phyloP scores from a whole-genome alignment of 129 eudicot genomes.

The Smallanthus sonchifolius region DNA sequence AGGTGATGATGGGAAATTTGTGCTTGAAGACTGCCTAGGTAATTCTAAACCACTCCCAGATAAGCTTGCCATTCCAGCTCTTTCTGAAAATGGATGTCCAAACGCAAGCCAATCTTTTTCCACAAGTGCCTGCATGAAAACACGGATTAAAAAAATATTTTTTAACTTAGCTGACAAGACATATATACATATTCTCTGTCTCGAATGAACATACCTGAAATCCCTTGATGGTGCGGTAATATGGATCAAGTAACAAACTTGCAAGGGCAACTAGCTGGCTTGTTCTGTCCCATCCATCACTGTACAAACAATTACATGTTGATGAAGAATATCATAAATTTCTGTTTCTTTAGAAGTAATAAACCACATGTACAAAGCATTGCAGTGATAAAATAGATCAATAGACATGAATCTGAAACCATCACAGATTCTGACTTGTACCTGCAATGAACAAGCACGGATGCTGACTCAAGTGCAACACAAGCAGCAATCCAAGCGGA shows the following conservation, averaged over 20 bases:
- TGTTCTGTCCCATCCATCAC: constrained; percentile 99
- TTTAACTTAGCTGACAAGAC: not conserved
- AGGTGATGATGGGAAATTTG: constrained; percentile 79
- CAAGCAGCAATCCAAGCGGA: constrained; percentile 99
- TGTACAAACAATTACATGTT: constrained; percentile 31
- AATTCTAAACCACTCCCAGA: constrained; percentile 69
- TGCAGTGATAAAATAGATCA: not conserved
- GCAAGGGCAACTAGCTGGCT: constrained; percentile 94
- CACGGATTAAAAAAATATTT: too few relatives aligned
- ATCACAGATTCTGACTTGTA: constrained; percentile 11
- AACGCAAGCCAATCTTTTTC: constrained; percentile 99
- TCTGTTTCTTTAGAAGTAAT: not conserved
- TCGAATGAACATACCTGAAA: constrained; percentile 65
- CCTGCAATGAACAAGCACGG: constrained; percentile 99
- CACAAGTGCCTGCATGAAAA: constrained; percentile 71
- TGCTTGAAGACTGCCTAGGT: constrained; percentile 65
- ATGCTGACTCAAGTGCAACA: constrained; percentile 80
- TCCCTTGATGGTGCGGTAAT: constrained; percentile 89
- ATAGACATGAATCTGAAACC: not conserved
- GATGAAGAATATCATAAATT: not conserved
- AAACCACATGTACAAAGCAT: not conserved
- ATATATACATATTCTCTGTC: not conserved
- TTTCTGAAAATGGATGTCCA: constrained; percentile 99
- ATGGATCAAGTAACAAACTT: constrained; percentile 93
- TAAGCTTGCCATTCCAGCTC: constrained; percentile 72